phyloP scores from a whole-genome alignment of 1,139 yeast genomes.

The Ogataea hybrid region DNA sequence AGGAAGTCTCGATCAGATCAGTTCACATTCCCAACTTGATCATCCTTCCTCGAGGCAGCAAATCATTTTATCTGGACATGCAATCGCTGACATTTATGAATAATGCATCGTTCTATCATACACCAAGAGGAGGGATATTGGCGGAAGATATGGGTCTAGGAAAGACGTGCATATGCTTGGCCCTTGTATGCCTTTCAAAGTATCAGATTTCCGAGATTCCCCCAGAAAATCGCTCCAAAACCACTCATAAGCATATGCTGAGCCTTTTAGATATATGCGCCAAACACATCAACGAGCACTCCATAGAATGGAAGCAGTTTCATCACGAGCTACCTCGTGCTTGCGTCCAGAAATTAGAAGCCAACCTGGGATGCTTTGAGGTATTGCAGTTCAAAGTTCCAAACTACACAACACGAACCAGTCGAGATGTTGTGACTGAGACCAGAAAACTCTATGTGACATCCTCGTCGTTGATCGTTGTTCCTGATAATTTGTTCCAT shows the following conservation, averaged over 20 bases:
- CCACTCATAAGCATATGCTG: constrained; percentile 17
- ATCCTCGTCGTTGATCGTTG: constrained; percentile 55
- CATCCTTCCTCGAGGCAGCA: constrained; percentile 26
- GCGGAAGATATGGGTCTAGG: constrained; percentile 83
- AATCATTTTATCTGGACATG: constrained; percentile 37
- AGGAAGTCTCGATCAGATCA: constrained; percentile 40
- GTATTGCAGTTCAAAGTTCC: constrained; percentile 24
- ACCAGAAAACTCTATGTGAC: constrained; percentile 39
- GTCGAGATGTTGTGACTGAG: constrained; percentile 4
- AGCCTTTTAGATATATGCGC: constrained; percentile 44
- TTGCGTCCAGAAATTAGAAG: constrained; percentile 37
- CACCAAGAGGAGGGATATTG: constrained; percentile 65
- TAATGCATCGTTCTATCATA: constrained; percentile 40
- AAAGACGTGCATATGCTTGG: constrained; percentile 64
- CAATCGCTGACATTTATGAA: constrained; percentile 30
- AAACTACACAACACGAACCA: constrained; percentile 17
- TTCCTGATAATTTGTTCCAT: constrained; percentile 64
- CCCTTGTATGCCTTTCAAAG: constrained; percentile 56
- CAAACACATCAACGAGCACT: constrained; percentile 40
- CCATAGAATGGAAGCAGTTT: constrained; percentile 59
- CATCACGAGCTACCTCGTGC: constrained; percentile 42
- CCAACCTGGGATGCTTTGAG: constrained; percentile 46
- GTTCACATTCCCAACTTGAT: constrained; percentile 46
- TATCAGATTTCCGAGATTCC: constrained; percentile 48
- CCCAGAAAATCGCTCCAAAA: constrained; percentile 33